Evolutionary conservation across 148 eudicot species (phyloP).

Genomic region (Bassia scoparia): DNA sequence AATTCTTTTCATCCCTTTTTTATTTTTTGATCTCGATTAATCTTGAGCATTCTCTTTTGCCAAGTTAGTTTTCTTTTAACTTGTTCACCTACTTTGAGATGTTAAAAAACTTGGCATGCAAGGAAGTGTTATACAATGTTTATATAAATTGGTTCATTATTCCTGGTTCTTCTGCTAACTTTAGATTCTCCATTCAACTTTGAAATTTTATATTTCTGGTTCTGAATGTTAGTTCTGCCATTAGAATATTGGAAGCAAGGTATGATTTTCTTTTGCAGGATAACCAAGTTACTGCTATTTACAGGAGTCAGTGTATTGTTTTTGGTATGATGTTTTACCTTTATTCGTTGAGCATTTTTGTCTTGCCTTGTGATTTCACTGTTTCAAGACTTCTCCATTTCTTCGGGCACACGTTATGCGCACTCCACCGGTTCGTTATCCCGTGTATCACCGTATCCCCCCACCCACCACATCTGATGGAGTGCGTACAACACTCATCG

Average conservation of each 20-base stretch:
- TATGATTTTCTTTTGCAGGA: slow-evolving; percentile 30
- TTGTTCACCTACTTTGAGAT: not conserved
- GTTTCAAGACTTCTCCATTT: not conserved
- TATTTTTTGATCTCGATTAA: no score
- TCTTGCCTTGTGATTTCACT: slow-evolving; percentile 25
- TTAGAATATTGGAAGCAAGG: slow-evolving; percentile 25
- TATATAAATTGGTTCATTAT: not conserved
- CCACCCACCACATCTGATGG: no score
- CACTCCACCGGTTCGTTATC: no score
- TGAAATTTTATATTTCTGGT: not conserved
- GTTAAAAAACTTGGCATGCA: slow-evolving; percentile 28
- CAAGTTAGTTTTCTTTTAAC: not conserved
- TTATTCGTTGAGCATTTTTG: slow-evolving; percentile 27
- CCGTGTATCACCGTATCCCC: no score
- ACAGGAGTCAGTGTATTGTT: slow-evolving; percentile 30
- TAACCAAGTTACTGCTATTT: slow-evolving; percentile 25
- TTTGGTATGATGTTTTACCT: slow-evolving; percentile 29
- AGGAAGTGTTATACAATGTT: slow-evolving; percentile 20
- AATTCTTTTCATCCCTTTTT: no score
- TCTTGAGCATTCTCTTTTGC: not conserved
- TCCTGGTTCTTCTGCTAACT: not conserved
- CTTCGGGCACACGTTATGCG: no score
- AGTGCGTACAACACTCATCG: no score
- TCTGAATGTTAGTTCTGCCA: slow-evolving; percentile 24
- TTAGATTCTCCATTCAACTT: not conserved